These are phyloP conservation scores for Oxyria digyna DNA, from an alignment of 148 eudicot genomes.

Conservation along the genomic window DNA sequence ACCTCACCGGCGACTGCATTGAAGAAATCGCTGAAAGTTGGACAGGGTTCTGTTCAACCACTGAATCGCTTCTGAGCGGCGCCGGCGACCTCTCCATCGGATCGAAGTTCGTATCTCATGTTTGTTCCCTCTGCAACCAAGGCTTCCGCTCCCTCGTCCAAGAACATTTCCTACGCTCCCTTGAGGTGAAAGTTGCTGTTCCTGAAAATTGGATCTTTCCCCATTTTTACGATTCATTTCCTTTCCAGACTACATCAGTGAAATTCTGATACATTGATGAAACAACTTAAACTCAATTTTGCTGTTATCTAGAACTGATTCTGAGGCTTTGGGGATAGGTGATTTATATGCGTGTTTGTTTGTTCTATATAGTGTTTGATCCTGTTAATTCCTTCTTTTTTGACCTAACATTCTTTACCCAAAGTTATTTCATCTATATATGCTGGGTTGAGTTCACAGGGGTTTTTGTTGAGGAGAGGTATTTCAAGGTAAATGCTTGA, in stretches of 20 bases:
- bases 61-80: conserved; percentile 39
- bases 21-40: conserved; percentile 47
- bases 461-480: not conserved
- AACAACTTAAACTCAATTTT: too few species aligned
- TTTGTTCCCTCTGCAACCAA: conserved; percentile 35
- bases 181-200: conserved; percentile 36
- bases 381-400: too few species aligned
- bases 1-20: conserved; percentile 28
- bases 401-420: too few species aligned
- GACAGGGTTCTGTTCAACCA: conserved; percentile 45
- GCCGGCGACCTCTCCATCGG: conserved; percentile 26
- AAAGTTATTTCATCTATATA: not conserved
- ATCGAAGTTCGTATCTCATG: conserved; percentile 26
- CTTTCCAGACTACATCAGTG: not conserved
- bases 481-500: not conserved
- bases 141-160: conserved; percentile 41
- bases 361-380: not conserved
- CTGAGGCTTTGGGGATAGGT: not conserved
- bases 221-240: not conserved
- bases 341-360: not conserved
- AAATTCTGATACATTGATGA: not conserved
- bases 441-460: not conserved
- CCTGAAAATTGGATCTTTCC: not conserved
- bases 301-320: too few species aligned
- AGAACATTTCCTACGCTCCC: conserved; percentile 53